Evolutionary conservation across 257 asterid species (phyloP).

Genomic region (Osmanthus fragrans): DNA sequence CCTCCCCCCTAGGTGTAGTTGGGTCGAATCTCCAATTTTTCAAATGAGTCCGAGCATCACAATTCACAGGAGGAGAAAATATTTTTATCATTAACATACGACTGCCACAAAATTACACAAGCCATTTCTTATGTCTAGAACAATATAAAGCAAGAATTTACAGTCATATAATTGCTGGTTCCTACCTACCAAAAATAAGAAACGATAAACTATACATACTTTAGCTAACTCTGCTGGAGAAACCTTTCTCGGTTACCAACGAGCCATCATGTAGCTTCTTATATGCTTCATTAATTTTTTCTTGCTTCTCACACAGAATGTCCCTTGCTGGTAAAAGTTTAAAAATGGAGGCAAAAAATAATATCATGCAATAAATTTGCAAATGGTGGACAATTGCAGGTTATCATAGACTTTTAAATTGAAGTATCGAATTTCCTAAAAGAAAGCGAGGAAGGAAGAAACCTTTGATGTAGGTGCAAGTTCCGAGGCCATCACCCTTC

Average conservation of each 20-base stretch:
- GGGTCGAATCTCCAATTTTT: too few relatives aligned
- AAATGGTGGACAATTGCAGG: too few relatives aligned
- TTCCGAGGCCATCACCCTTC: too few relatives aligned
- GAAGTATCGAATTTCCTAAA: too few relatives aligned
- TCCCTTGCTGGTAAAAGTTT: slow-evolving; percentile 96
- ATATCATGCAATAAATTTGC: too few relatives aligned
- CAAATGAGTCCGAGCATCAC: too few relatives aligned
- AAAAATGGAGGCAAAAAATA: too few relatives aligned
- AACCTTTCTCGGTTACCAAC: slow-evolving; percentile 93
- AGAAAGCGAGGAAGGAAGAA: too few relatives aligned
- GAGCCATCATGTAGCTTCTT: slow-evolving; percentile 97
- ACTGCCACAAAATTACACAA: slow-evolving; percentile 3
- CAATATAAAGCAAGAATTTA: slow-evolving; percentile 8
- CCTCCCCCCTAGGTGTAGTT: too few relatives aligned
- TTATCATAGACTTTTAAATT: too few relatives aligned
- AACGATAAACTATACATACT: slow-evolving; percentile 39
- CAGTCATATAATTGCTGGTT: not conserved
- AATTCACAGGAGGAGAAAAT: not conserved
- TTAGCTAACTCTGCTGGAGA: slow-evolving; percentile 97
- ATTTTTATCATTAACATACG: not conserved
- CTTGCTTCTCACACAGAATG: slow-evolving; percentile 95
- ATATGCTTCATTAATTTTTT: slow-evolving; percentile 95
- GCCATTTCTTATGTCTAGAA: not conserved
- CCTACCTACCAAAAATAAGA: slow-evolving; percentile 11
- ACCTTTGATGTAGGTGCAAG: too few relatives aligned